A percentile compares a stretch with the other conserved stretches of the same genome.
These are phyloP conservation scores for Trametes sanguinea DNA, from an alignment of 768 basidiomycete genomes.

Conservation along the genomic window DNA sequence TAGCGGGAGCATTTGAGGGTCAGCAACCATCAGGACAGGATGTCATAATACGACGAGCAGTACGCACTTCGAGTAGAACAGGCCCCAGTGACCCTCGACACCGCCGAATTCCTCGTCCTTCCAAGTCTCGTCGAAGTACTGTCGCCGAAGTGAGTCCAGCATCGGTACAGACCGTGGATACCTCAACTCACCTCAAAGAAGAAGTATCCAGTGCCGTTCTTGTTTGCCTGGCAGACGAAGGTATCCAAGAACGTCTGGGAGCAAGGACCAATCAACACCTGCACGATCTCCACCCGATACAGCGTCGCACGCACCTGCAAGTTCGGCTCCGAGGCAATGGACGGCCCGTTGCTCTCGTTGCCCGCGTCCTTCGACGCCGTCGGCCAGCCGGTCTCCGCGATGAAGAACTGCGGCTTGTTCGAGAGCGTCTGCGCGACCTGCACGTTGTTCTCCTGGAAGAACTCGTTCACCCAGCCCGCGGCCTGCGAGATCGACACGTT, in stretches of 20 bases:
- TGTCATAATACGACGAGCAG: neutral
- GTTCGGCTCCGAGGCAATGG: slow-evolving; percentile 57
- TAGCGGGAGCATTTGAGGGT: slow-evolving; percentile 35
- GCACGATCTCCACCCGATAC: no score
- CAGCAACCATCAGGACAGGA: neutral
- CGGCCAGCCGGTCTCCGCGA: slow-evolving; percentile 94
- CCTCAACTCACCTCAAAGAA: slow-evolving; percentile 66
- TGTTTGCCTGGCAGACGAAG: slow-evolving; percentile 86
- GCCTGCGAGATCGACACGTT: slow-evolving; percentile 64
- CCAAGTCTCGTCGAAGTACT: slow-evolving; percentile 70
- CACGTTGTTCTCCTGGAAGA: slow-evolving; percentile 74
- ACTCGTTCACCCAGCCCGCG: slow-evolving; percentile 79
- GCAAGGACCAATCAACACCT: neutral
- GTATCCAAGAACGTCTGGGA: slow-evolving; percentile 75
- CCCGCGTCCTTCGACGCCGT: slow-evolving; percentile 59
- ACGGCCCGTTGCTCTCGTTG: slow-evolving; percentile 68
- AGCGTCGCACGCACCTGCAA: slow-evolving; percentile 38
- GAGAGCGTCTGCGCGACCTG: slow-evolving; percentile 51
- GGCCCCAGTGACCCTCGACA: slow-evolving; percentile 74
- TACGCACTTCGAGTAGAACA: slow-evolving; percentile 60
- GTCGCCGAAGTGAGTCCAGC: slow-evolving; percentile 25
- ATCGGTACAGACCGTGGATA: slow-evolving; percentile 2
- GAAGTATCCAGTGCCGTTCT: slow-evolving; percentile 83
- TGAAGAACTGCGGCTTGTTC: slow-evolving; percentile 81
- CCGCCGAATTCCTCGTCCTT: slow-evolving; percentile 72